Percentiles rank a stretch among this genome's conserved stretches.
phyloP scores from a whole-genome alignment of 352 stramenopile genomes.

The Nothophytophthora sp. region DNA sequence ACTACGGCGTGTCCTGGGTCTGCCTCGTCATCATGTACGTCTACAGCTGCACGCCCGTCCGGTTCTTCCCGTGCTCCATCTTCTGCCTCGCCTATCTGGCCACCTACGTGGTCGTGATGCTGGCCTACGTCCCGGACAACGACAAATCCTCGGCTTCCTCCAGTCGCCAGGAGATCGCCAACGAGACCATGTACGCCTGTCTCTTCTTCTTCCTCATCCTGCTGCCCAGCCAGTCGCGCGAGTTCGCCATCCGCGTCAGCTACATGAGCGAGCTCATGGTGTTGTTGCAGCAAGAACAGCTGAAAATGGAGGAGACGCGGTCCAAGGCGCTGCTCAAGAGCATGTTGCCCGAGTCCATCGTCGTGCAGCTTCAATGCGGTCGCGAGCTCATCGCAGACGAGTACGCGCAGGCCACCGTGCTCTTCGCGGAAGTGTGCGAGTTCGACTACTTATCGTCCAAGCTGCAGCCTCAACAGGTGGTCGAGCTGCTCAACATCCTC shows the following conservation, averaged over 20 bases:
- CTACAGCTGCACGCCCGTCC: conserved; percentile 80
- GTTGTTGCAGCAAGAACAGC: conserved; percentile 75
- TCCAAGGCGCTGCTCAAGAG: conserved; percentile 82
- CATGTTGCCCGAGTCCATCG: conserved; percentile 83
- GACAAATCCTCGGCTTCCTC: conserved; percentile 16
- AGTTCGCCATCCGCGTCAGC: conserved; percentile 81
- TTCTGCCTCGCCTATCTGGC: conserved; percentile 68
- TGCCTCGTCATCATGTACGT: conserved; percentile 87
- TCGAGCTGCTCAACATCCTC: conserved; percentile 88
- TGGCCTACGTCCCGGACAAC: conserved; percentile 52
- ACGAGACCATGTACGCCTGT: conserved; percentile 79
- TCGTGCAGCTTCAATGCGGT: conserved; percentile 73
- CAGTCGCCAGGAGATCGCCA: conserved; percentile 52
- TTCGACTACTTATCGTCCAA: conserved; percentile 86
- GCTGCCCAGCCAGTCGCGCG: conserved; percentile 70
- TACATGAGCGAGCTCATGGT: conserved; percentile 90
- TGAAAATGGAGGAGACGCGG: conserved; percentile 79
- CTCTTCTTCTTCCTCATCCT: conserved; percentile 85
- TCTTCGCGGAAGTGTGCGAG: conserved; percentile 84
- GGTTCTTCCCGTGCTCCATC: conserved; percentile 78
- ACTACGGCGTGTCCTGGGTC: conserved; percentile 82
- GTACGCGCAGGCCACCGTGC: conserved; percentile 70
- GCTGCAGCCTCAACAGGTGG: conserved; percentile 80
- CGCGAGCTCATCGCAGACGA: conserved; percentile 84
- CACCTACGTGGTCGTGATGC: conserved; percentile 74